Base-by-base conservation (phyloP, 768 basidiomycete genomes). In the Glaciozyma martinii region DNA sequence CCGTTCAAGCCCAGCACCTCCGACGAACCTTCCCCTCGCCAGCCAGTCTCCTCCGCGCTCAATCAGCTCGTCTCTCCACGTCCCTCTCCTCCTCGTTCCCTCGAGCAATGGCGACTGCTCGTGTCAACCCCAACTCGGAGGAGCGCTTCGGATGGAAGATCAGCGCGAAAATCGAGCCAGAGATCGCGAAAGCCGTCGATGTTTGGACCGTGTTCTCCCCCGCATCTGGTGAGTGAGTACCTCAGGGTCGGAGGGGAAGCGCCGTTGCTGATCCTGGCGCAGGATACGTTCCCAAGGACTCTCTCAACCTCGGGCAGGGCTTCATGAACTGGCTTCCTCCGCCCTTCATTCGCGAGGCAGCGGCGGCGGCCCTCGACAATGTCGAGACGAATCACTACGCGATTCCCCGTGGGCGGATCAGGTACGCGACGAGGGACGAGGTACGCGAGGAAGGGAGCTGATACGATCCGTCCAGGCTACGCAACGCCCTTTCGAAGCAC, bases 281-380 rank as follows among this genome's bases (percentile, higher is more conserved):
- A 15, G 59, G 60, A 16, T 62, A 56, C 7, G 66, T 98, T 68
- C 94, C 94, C 0, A 68, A 83, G 15, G 90, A 97, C 75, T 90
- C 90, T 70, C 88, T 99, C 75, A 99, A 99, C 77, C 86, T 99
- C 52, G 94, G 94, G 6, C 94, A 85, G 70, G 87, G 87, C 6
- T 93, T 90, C 78, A 93, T 93, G 90, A 91, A 91, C 80, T 93
- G 92, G 75, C 76, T 84, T 1, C 90, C 90, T 21, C 89, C 90
- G 3, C 72, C 80, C 64, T 92, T 88, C 86, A 82, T 93, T 63
- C 83, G 80, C 49, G 80, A 85, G 25, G 87, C 86, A 1, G 90
- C 88, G 6, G 80, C 83, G 56, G 79, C 82, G 27, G 90, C 90
- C 0, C 78, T 93, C 49, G 78, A 78, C 50, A 75, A 77, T 25